Evolutionary conservation across 768 basidiomycete species (phyloP), one percentile per base, ranked within the genome.

Genomic region (Auricularia sp.): DNA sequence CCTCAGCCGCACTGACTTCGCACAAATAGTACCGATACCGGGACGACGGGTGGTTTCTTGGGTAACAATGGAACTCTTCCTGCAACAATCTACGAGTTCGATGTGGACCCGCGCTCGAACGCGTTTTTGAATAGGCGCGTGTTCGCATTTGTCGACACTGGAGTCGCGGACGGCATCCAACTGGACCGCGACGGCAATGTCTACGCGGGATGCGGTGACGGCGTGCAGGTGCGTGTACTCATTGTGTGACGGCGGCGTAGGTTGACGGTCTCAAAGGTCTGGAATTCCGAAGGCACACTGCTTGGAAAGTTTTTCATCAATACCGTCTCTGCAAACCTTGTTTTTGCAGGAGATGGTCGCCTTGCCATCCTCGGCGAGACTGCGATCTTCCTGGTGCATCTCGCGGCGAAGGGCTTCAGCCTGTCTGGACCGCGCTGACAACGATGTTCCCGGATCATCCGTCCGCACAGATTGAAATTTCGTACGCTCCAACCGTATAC

Each of bases 31-130:
- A 69, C 82, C 14, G 85, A 86, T 70, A 83, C 83, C 2, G 83
- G 83, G 1, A 75, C 78, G 1, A 65, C 71, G 1, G 74, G 73
- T n/a, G 83, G 82, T 1, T 77, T 79, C 63, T 70, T 78, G 6
- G 83, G 81, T 10, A 79, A 73, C 47, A 81, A 86, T 67, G 79
- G 81, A 65, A 88, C 86, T 0, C 72, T 77, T 10, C 87, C 89
- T n/a, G 81, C 88, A 3, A 88, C 87, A 0, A 83, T 91, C 51
- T 89, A 89, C 68, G 82, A 81, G 10, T 90, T 81, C 68, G 87
- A 90, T 68, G 84, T 91, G 34, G 83, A 88, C 68, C 74, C 80
- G 14, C 75, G 68, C 39, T 83, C 82, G 0, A 79, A 83, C 42
- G 73, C 77, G 3, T 85, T 89, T 70, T 71, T 61, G 58, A 84